phyloP scores from a whole-genome alignment of 257 asterid genomes.

The Forsythia suspensa region DNA sequence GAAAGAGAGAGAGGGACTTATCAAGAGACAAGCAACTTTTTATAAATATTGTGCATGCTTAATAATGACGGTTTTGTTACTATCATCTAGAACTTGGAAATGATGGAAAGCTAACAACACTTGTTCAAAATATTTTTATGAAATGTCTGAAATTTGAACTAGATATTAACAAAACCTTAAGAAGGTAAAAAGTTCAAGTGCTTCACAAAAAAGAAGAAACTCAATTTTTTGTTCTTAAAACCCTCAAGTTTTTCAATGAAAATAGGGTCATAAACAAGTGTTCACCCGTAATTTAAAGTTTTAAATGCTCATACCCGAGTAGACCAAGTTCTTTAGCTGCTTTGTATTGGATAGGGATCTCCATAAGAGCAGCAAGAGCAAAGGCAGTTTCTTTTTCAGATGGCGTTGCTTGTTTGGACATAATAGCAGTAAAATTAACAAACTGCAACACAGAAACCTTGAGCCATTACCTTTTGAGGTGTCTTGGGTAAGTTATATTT shows the following conservation, averaged over 20 bases:
- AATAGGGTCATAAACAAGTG: background rate
- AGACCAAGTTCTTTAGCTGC: conserved; percentile 61
- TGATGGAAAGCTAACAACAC: background rate
- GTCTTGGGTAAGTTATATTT: conserved; percentile 14
- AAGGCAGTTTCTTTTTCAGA: conserved; percentile 71
- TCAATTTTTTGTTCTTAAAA: background rate
- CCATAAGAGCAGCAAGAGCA: conserved; percentile 93
- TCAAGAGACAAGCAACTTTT: background rate
- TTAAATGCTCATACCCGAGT: conserved; percentile 52
- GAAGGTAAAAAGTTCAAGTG: background rate
- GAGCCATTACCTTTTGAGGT: conserved; percentile 9
- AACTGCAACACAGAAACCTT: conserved; percentile 43
- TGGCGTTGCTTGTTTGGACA: conserved; percentile 43
- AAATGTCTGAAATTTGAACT: background rate
- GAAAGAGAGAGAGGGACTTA: conserved; percentile 9
- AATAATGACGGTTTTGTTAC: background rate
- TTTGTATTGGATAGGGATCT: conserved; percentile 74
- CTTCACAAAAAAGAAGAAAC: background rate
- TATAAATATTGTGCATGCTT: conserved; percentile 1
- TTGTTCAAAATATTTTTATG: background rate
- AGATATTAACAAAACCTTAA: background rate
- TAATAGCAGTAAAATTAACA: conserved; percentile 74
- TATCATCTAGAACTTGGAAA: conserved; percentile 10
- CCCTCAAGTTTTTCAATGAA: background rate
- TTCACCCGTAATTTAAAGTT: background rate